Conservation (phyloP, 2,329 filamentous ascomycete species). For the Exserohilum turcica region DNA sequence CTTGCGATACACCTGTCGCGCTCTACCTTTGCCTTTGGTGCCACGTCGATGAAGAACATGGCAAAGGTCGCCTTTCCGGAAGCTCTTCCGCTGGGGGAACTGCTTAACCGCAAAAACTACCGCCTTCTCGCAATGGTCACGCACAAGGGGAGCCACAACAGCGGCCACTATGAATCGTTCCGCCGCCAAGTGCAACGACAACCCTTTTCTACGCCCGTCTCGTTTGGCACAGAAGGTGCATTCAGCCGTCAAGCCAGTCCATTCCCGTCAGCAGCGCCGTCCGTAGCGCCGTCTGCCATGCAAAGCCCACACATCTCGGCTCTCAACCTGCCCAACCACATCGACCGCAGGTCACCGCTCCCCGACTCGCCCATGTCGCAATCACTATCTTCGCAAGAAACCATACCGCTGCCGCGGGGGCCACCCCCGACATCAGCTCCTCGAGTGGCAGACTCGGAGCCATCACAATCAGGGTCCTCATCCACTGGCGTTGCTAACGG, state of each 20-base stretch:
- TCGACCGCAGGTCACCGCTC: conserved; percentile 34
- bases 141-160: conserved; percentile 94
- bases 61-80: conserved; percentile 95
- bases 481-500: conserved; percentile 18
- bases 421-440: conserved; percentile 41
- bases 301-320: conserved; percentile 55
- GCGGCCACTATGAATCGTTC: conserved; percentile 96
- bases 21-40: conserved; percentile 82
- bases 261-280: conserved; percentile 51
- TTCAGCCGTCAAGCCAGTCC: conserved; percentile 67
- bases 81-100: conserved; percentile 76
- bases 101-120: conserved; percentile 79
- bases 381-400: conserved; percentile 45
- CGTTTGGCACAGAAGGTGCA: conserved; percentile 74
- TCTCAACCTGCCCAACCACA: conserved; percentile 32
- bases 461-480: conserved; percentile 22
- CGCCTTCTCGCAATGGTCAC: conserved; percentile 85
- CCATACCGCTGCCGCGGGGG: conserved; percentile 28
- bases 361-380: conserved; percentile 39
- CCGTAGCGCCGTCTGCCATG: conserved; percentile 45
- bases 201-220: conserved; percentile 81
- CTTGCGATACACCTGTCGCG: conserved; percentile 90
- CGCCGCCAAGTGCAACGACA: conserved; percentile 78
- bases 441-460: conserved; percentile 32
- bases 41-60: conserved; percentile 85